Percentiles rank a stretch among this genome's conserved stretches.
Evolutionary conservation across 805 yeast species (phyloP).

Genomic region (Suhomyces prunicola): DNA sequence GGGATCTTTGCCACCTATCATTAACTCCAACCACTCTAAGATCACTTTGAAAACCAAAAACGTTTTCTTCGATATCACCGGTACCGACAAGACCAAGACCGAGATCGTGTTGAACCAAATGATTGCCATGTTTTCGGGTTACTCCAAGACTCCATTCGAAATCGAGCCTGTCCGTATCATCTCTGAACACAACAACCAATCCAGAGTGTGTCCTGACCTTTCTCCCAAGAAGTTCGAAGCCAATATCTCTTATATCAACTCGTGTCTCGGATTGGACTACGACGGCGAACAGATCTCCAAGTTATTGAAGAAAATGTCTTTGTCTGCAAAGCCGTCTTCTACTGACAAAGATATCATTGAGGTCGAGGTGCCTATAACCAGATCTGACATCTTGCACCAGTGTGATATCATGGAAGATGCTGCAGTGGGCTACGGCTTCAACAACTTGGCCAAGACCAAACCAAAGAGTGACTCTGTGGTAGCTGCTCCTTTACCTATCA

Average conservation of each 20-base stretch:
- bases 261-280: conserved; percentile 83
- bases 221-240: conserved; percentile 66
- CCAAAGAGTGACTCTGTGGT: conserved; percentile 77
- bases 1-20: conserved; percentile 94
- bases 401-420: conserved; percentile 99
- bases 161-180: conserved; percentile 87
- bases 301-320: conserved; percentile 77
- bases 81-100: conserved; percentile 91
- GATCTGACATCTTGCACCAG: conserved; percentile 93
- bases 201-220: conserved; percentile 74
- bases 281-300: conserved; percentile 63
- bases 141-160: conserved; percentile 76
- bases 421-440: conserved; percentile 93
- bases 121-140: conserved; percentile 93
- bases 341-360: conserved; percentile 50
- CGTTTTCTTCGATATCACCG: conserved; percentile 91
- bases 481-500: conserved; percentile 86
- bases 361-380: conserved; percentile 83
- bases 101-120: conserved; percentile 89
- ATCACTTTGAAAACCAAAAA: conserved; percentile 80
- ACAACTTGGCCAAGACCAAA: conserved; percentile 74
- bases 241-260: conserved; percentile 81
- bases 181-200: conserved; percentile 74
- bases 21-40: conserved; percentile 88
- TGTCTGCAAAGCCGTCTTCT: conserved; percentile 55